Conservation (phyloP, 2,329 filamentous ascomycete species). For the Fusarium algeriense region DNA sequence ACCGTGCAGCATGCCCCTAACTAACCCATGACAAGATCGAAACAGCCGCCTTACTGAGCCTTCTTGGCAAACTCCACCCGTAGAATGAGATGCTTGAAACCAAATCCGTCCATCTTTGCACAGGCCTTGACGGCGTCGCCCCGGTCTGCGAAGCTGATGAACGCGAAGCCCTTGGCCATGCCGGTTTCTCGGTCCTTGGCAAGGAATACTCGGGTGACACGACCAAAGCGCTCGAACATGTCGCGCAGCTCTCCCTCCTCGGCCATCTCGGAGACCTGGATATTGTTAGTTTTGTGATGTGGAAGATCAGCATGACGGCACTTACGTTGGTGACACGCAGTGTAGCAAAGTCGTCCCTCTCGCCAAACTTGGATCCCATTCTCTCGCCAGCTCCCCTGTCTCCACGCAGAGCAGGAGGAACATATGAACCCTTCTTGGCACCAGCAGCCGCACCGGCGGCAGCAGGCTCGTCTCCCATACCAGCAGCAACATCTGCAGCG, state of each 20-base stretch:
- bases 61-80: constrained; percentile 91
- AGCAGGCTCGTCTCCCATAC: constrained; percentile 63
- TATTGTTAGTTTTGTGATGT: constrained; percentile 45
- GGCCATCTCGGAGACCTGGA: constrained; percentile 92
- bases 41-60: constrained; percentile 58
- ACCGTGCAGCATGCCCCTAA: constrained; percentile 45
- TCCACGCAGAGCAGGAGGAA: constrained; percentile 91
- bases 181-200: constrained; percentile 98
- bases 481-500: constrained; percentile 66
- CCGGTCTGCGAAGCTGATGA: constrained; percentile 95
- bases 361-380: constrained; percentile 89
- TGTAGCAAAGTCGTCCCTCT: constrained; percentile 96
- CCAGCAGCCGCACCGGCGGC: constrained; percentile 58
- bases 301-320: constrained; percentile 45
- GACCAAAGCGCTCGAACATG: constrained; percentile 97
- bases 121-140: constrained; percentile 91
- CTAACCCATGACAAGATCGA: constrained; percentile 49
- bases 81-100: constrained; percentile 88
- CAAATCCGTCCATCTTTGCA: constrained; percentile 97
- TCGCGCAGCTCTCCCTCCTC: constrained; percentile 96
- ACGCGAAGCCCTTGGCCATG: constrained; percentile 97
- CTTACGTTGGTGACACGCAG: constrained; percentile 97
- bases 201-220: constrained; percentile 96
- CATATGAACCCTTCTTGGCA: constrained; percentile 83
- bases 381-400: constrained; percentile 77